Evolutionary conservation across 2,329 filamentous ascomycete genomes (phyloP).

Genomic region (Aspergillus ustus): DNA sequence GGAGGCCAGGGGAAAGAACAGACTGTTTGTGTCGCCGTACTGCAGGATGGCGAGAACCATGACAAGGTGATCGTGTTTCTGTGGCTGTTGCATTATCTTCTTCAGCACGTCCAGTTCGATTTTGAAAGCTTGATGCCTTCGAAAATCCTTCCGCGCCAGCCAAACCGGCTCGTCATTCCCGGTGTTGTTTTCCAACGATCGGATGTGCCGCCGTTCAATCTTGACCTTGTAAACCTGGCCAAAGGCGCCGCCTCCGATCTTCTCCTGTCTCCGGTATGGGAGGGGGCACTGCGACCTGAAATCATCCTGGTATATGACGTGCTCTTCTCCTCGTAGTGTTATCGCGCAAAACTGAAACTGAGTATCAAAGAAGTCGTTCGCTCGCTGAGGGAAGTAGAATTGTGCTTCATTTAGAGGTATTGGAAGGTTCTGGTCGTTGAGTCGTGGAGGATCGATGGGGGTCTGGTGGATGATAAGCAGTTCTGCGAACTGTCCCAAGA

Average conservation of each 20-base stretch:
- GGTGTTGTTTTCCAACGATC: constrained; percentile 21
- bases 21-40: constrained; percentile 40
- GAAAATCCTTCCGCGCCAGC: constrained; percentile 47
- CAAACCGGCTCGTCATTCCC: constrained; percentile 17
- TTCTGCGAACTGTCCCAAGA: constrained; percentile 19
- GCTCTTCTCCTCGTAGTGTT: constrained; percentile 32
- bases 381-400: constrained; percentile 19
- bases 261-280: constrained; percentile 40
- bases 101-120: constrained; percentile 41
- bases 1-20: constrained; percentile 48
- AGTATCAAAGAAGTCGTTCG: constrained; percentile 35
- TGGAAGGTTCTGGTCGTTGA: constrained; percentile 18
- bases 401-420: constrained; percentile 7
- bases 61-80: constrained; percentile 41
- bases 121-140: constrained; percentile 21
- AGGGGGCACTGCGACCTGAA: constrained; percentile 28
- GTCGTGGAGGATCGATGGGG: background rate
- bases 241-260: constrained; percentile 37
- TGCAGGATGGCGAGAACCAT: constrained; percentile 43
- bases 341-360: constrained; percentile 42
- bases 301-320: constrained; percentile 30
- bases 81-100: constrained; percentile 38
- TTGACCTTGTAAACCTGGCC: constrained; percentile 35
- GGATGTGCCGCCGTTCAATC: constrained; percentile 43
- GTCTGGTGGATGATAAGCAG: constrained; percentile 4